Evolutionary conservation across 164 flowering plant species (phyloP).

Genomic region (Buxus sempervirens): DNA sequence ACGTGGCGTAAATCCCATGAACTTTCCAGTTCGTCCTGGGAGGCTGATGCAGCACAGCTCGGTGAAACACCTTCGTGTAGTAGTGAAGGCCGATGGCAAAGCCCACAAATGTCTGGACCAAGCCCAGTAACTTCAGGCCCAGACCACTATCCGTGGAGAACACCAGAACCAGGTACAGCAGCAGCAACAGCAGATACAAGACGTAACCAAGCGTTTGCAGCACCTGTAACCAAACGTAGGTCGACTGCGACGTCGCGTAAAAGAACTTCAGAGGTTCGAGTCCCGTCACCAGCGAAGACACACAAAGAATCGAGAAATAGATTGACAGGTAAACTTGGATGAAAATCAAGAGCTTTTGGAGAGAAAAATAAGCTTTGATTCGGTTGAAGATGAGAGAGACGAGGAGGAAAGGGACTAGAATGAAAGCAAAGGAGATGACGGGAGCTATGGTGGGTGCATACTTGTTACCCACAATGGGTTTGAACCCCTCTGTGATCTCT

Average conservation of each 20-base stretch:
- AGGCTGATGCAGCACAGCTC: constrained; percentile 67
- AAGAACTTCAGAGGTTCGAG: constrained; percentile 78
- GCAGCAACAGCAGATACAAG: constrained; percentile 59
- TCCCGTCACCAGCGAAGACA: constrained; percentile 60
- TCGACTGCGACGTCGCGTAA: constrained; percentile 68
- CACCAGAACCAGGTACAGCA: constrained; percentile 76
- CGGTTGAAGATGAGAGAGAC: constrained; percentile 62
- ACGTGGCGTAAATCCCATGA: constrained; percentile 82
- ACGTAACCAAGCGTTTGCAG: constrained; percentile 78
- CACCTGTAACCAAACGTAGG: constrained; percentile 75
- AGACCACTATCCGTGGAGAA: constrained; percentile 63
- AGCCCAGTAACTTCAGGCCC: constrained; percentile 57
- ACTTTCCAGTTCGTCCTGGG: constrained; percentile 89
- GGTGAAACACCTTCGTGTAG: constrained; percentile 77
- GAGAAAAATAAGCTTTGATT: constrained; percentile 72
- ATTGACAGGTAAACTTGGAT: constrained; percentile 76
- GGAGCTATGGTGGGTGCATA: constrained; percentile 71
- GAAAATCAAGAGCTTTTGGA: constrained; percentile 75
- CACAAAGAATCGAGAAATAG: constrained; percentile 77
- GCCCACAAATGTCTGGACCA: constrained; percentile 79
- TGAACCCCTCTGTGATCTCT: constrained; percentile 61
- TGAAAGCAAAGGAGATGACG: constrained; percentile 50
- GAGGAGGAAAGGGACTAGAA: constrained; percentile 66
- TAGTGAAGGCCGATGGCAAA: constrained; percentile 79
- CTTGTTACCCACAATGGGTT: constrained; percentile 68